phyloP scores from a whole-genome alignment of 73 alveolate genomes.

The Paramecium biaurelia region DNA sequence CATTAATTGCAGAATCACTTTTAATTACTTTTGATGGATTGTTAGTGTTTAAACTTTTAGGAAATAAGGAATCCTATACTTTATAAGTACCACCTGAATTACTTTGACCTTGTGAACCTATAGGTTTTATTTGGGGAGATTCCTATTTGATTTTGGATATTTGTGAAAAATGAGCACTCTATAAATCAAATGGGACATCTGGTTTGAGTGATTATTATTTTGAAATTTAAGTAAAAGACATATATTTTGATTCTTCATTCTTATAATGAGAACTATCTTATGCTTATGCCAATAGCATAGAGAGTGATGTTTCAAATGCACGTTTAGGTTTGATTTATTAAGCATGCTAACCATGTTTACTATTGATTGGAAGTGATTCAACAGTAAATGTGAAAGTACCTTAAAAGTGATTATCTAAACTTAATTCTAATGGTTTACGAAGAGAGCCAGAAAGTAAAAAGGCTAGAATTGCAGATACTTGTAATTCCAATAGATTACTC shows the following conservation, averaged over 20 bases:
- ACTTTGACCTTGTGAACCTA: background rate
- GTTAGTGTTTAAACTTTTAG: background rate
- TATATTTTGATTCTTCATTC: constrained; percentile 14
- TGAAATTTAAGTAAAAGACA: constrained; percentile 17
- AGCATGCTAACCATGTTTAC: background rate
- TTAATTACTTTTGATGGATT: background rate
- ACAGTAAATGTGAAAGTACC: background rate
- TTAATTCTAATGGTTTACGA: constrained; percentile 6
- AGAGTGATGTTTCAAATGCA: constrained; percentile 26
- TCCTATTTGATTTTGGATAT: constrained; percentile 22
- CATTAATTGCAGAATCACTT: background rate
- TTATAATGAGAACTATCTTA: constrained; percentile 32
- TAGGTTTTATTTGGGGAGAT: background rate
- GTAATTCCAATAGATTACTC: background rate
- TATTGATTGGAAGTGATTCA: background rate
- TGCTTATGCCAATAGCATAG: constrained; percentile 37
- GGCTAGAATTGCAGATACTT: background rate
- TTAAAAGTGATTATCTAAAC: background rate
- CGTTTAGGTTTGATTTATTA: background rate
- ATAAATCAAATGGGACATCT: constrained; percentile 16
- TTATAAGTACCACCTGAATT: constrained; percentile 17
- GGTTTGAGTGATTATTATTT: background rate
- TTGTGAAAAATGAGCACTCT: constrained; percentile 51
- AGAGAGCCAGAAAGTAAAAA: background rate
- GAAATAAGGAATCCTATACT: constrained; percentile 25